phyloP scores from a whole-genome alignment of 306 rosid species.

The Sicyos baderoa region DNA sequence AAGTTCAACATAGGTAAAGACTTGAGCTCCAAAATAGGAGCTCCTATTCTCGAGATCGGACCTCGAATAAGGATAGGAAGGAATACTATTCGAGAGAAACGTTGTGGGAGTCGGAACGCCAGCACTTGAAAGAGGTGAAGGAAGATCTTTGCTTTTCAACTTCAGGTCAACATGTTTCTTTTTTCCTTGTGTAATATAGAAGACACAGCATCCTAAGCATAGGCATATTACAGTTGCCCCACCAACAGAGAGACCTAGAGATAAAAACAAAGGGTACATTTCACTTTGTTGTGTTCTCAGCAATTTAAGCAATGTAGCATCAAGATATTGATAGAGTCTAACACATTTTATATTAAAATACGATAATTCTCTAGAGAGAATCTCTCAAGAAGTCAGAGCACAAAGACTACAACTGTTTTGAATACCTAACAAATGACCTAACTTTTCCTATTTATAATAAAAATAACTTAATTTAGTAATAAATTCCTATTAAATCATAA shows the following conservation, averaged over 20 bases:
- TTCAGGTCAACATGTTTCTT: conserved; percentile 25
- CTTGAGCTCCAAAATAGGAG: conserved; percentile 72
- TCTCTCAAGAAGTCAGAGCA: too few species aligned
- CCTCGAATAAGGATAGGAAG: conserved; percentile 49
- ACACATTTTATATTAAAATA: too few species aligned
- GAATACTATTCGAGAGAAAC: conserved; percentile 38
- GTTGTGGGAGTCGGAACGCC: conserved; percentile 32
- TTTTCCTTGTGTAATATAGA: conserved; percentile 23
- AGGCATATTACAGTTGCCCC: conserved; percentile 36
- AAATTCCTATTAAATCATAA: too few species aligned
- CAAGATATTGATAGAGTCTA: too few species aligned
- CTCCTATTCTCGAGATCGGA: conserved; percentile 37
- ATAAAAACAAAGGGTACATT: neutral
- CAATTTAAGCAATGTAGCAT: neutral
- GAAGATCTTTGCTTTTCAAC: conserved; percentile 34
- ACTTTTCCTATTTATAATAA: too few species aligned
- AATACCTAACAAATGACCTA: too few species aligned
- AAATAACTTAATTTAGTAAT: too few species aligned
- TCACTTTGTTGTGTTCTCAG: neutral
- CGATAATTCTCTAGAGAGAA: too few species aligned
- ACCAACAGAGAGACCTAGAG: conserved; percentile 37
- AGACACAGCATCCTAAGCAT: conserved; percentile 25
- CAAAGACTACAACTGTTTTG: too few species aligned
- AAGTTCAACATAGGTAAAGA: conserved; percentile 65
- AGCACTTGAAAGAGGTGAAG: conserved; percentile 45